Conservation (phyloP, 441 rosid genomes). For the Capsella rubella region DNA sequence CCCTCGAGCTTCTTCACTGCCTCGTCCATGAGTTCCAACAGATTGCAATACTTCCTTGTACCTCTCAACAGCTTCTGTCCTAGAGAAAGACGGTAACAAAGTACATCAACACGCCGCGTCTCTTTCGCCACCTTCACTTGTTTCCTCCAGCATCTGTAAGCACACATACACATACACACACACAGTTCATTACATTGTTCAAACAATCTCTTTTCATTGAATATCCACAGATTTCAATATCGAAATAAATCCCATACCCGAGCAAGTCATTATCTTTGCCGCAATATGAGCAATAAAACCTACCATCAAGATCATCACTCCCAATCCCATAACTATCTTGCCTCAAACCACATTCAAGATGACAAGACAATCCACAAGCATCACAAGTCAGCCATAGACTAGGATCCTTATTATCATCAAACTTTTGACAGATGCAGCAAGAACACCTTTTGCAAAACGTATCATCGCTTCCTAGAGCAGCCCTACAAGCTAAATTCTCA, state of each 20-base stretch:
- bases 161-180: slow-evolving; percentile 22
- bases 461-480: slow-evolving; percentile 65
- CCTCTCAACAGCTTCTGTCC: slow-evolving; percentile 82
- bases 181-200: neutral
- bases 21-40: slow-evolving; percentile 70
- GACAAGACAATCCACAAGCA: slow-evolving; percentile 91
- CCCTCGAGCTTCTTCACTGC: slow-evolving; percentile 82
- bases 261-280: slow-evolving; percentile 87
- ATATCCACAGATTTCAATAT: neutral
- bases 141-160: slow-evolving; percentile 91
- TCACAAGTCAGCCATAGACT: slow-evolving; percentile 91
- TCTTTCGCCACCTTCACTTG: slow-evolving; percentile 80
- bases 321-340: slow-evolving; percentile 73
- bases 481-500: slow-evolving; percentile 90
- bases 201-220: neutral
- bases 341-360: slow-evolving; percentile 87
- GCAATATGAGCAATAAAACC: slow-evolving; percentile 77
- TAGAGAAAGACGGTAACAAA: slow-evolving; percentile 84
- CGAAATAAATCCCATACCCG: slow-evolving; percentile 53
- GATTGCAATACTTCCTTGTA: slow-evolving; percentile 57
- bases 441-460: slow-evolving; percentile 92
- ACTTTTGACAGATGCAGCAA: slow-evolving; percentile 82
- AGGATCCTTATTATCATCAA: slow-evolving; percentile 96
- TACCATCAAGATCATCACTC: slow-evolving; percentile 67
- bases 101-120: slow-evolving; percentile 87